phyloP scores from a whole-genome alignment of 202 grass and related monocot genomes.

The Carex sylvatica region DNA sequence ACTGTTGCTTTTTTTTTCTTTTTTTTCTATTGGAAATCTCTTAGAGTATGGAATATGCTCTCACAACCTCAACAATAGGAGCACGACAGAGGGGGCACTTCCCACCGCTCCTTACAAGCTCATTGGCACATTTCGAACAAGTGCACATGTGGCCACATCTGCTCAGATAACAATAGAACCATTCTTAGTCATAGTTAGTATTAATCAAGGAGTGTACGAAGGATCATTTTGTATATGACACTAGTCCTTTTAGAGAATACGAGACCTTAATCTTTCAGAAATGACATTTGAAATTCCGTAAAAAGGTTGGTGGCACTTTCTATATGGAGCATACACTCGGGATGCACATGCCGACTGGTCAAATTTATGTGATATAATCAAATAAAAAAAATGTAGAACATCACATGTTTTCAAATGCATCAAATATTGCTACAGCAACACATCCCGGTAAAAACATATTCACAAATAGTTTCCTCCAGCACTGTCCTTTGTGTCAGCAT shows the following conservation, averaged over 20 bases:
- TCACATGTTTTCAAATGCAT: background rate
- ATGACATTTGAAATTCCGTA: background rate
- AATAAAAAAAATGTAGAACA: background rate
- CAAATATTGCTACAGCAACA: background rate
- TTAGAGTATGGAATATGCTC: slow-evolving; percentile 80
- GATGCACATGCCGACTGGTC: background rate
- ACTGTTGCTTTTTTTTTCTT: slow-evolving; percentile 33
- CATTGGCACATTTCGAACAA: slow-evolving; percentile 94
- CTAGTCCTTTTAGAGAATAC: background rate
- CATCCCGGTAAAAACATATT: background rate
- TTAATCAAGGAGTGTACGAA: background rate
- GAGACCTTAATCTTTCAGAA: background rate
- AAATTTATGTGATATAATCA: background rate
- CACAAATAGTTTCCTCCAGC: background rate
- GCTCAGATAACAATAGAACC: slow-evolving; percentile 1
- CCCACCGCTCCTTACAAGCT: slow-evolving; percentile 70
- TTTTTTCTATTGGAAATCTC: slow-evolving; percentile 19
- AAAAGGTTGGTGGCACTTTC: background rate
- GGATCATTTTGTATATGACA: slow-evolving; percentile 1
- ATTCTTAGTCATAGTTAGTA: slow-evolving; percentile 3
- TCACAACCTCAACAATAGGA: slow-evolving; percentile 82
- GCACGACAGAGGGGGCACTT: slow-evolving; percentile 96
- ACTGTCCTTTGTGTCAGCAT: background rate
- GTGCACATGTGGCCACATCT: slow-evolving; percentile 99
- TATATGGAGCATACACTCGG: background rate